phyloP scores from a whole-genome alignment of 805 yeast genomes.

The Metschnikowia dekortorum region DNA sequence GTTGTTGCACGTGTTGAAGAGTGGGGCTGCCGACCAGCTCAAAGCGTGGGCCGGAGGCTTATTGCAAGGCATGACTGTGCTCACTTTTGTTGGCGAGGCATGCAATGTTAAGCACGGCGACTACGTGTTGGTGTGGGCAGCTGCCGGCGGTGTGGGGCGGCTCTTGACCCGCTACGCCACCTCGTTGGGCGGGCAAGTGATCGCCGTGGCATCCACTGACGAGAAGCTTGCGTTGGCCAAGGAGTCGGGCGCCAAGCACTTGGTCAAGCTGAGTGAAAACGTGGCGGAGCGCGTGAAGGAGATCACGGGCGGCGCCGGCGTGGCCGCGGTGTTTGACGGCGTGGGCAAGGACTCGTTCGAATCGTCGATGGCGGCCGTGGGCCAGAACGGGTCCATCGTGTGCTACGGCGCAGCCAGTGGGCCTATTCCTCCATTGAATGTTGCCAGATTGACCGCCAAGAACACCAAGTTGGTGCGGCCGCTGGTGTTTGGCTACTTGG shows the following conservation, averaged over 20 bases:
- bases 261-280: conserved; percentile 58
- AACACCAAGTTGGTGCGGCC: conserved; percentile 68
- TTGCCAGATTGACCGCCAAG: conserved; percentile 52
- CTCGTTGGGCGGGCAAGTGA: conserved; percentile 68
- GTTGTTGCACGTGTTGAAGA: conserved; percentile 27
- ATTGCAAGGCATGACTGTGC: conserved; percentile 76
- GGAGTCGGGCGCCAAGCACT: conserved; percentile 69
- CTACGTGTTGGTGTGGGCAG: conserved; percentile 76
- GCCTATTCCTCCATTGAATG: conserved; percentile 61
- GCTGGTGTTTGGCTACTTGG: conserved; percentile 47
- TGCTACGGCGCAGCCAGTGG: conserved; percentile 89
- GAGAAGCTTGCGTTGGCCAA: conserved; percentile 68
- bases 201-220: conserved; percentile 77
- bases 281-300: conserved; percentile 52
- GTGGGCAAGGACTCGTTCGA: conserved; percentile 77
- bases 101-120: conserved; percentile 68
- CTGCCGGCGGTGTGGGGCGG: conserved; percentile 93
- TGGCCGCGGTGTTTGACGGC: conserved; percentile 63
- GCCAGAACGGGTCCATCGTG: conserved; percentile 69
- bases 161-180: conserved; percentile 61
- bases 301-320: conserved; percentile 65
- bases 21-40: conserved; percentile 43
- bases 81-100: conserved; percentile 64
- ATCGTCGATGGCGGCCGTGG: conserved; percentile 54
- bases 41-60: conserved; percentile 57